Evolutionary conservation across 768 basidiomycete species (phyloP).

Genomic region (Termitomyces eurrhizus): DNA sequence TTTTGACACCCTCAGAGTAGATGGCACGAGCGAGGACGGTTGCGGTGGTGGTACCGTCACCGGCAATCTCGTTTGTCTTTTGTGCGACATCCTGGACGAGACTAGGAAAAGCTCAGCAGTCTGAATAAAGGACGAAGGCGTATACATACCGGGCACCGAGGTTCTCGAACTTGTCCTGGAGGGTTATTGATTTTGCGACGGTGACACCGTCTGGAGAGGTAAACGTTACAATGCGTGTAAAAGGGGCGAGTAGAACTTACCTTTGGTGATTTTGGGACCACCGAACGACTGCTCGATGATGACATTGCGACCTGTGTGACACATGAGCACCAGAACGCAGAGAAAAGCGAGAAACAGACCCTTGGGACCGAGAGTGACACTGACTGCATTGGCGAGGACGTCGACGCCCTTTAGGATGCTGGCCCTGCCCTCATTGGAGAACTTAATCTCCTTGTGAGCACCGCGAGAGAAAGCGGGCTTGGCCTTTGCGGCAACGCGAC

Average conservation of each 20-base stretch:
- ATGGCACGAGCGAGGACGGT: slow-evolving; percentile 97
- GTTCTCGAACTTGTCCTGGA: slow-evolving; percentile 99
- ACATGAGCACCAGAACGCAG: slow-evolving; percentile 8
- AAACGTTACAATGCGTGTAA: slow-evolving; percentile 5
- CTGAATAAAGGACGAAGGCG: not conserved
- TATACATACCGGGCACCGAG: slow-evolving; percentile 85
- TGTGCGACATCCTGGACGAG: slow-evolving; percentile 94
- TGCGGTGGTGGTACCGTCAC: slow-evolving; percentile 97
- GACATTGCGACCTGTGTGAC: slow-evolving; percentile 78
- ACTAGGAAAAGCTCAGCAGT: slow-evolving; percentile 32
- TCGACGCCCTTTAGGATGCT: slow-evolving; percentile 95
- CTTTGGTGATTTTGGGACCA: slow-evolving; percentile 94
- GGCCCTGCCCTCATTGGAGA: slow-evolving; percentile 92
- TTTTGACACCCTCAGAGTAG: slow-evolving; percentile 98
- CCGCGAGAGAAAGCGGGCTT: slow-evolving; percentile 58
- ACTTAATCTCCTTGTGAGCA: slow-evolving; percentile 95
- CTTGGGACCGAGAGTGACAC: slow-evolving; percentile 95
- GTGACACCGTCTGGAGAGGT: slow-evolving; percentile 81
- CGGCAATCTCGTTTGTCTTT: slow-evolving; percentile 96
- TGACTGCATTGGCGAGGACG: slow-evolving; percentile 94
- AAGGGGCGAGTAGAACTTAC: slow-evolving; percentile 34
- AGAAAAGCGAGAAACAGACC: slow-evolving; percentile 38
- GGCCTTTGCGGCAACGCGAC: slow-evolving; percentile 59
- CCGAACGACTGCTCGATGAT: slow-evolving; percentile 95
- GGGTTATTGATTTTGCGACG: slow-evolving; percentile 89